These are phyloP conservation scores for Stygiomarasmius scandens DNA, from an alignment of 1,284 basidiomycete species.

Conservation along the genomic window DNA sequence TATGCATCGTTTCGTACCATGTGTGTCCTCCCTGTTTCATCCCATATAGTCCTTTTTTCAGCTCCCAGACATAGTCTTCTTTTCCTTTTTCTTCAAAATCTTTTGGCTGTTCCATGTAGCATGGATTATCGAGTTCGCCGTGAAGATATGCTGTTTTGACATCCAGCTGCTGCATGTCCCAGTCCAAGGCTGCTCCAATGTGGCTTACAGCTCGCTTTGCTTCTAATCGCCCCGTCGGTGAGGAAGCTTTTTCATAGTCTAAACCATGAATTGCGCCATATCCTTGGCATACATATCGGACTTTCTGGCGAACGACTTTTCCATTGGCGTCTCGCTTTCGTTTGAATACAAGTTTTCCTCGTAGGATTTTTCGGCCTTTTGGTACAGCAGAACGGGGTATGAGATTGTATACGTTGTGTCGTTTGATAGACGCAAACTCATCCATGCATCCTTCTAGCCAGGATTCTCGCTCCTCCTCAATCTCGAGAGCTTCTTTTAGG, in stretches of 20 bases:
- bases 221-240: constrained; percentile 32
- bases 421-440: background rate
- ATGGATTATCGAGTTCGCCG: constrained; percentile 24
- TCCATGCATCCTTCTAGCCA: background rate
- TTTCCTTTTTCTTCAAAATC: constrained; percentile 32
- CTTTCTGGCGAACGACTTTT: constrained; percentile 31
- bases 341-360: constrained; percentile 20
- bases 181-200: constrained; percentile 32
- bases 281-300: constrained; percentile 32
- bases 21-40: constrained; percentile 39
- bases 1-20: constrained; percentile 41
- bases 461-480: background rate
- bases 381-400: no score
- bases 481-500: background rate
- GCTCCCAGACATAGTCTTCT: constrained; percentile 32
- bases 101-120: constrained; percentile 36
- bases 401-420: background rate
- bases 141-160: constrained; percentile 44
- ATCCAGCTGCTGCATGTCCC: constrained; percentile 36
- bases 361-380: no score
- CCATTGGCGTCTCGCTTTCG: constrained; percentile 28
- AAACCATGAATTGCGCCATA: constrained; percentile 34
- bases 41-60: constrained; percentile 42
- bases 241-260: constrained; percentile 39
- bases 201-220: constrained; percentile 34